Evolutionary conservation across 2,329 filamentous ascomycete genomes (phyloP), one percentile per base, ranked within the genome.

Genomic region (Penicillium polonicum): DNA sequence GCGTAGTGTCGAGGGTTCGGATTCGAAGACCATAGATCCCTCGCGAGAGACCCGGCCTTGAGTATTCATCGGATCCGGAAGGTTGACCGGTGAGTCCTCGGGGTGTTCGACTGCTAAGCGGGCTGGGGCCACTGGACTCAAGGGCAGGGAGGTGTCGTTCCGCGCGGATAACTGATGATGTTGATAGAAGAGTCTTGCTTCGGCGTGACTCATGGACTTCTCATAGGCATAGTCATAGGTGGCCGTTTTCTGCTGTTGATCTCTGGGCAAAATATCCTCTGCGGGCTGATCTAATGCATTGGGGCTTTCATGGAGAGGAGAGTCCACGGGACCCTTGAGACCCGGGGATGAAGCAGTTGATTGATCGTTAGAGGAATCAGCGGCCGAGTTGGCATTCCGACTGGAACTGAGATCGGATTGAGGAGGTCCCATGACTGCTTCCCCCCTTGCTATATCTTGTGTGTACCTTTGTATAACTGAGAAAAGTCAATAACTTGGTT

Each of bases 171-270:
- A 80, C 74, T 92, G 90, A 75, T 91, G 92, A 64, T 90, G 84
- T 77, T 97, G 93, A 74, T 96, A 99, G 78, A 97, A 96, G 61
- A 97, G 83, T 76, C 96, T 97, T 59, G 93, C 91, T 73, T 99
- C 94, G 27, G 90, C 88, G 74, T 96, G 92, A 70, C 89, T 95
- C 86, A 96, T 89, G 70, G 93, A 90, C 69, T 94, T 95, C 76
- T 99, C 94, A 52, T 91, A 90, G 52, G 93, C 88, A 69, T 93
- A 91, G 75, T 97, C 92, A 77, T 96, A 97, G 72, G 92, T 95
- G 21, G 92, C 90, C 9, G 92, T 96, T 72, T 88, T 88, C 57
- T 81, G 78, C 70, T 85, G 82, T 41, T 68, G 70, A 59, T 78
- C 77, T 62, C 76, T 69, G 39, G 74, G 69, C 23, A 77, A 68